A percentile compares a stretch with the other conserved stretches of the same genome.
phyloP scores from a whole-genome alignment of 345 rosid species.

The Eutrema yunnanense region DNA sequence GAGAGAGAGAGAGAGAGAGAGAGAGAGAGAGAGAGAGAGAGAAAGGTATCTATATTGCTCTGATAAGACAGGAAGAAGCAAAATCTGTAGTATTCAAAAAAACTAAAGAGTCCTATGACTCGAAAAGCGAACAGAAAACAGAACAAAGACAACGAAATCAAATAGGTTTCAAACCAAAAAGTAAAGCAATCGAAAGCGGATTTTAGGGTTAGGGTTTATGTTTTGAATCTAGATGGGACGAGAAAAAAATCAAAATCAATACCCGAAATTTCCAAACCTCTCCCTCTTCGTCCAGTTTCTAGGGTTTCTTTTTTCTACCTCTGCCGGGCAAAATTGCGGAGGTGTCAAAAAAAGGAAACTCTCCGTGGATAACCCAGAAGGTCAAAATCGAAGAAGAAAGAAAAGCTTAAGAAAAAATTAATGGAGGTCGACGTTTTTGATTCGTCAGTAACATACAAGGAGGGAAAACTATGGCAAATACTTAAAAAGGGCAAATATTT shows the following conservation, averaged over 20 bases:
- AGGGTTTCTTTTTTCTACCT: background rate
- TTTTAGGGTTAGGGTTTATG: conserved; percentile 25
- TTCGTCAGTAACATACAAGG: conserved; percentile 17
- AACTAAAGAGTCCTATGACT: background rate
- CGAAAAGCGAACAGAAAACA: background rate
- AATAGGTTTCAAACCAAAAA: background rate
- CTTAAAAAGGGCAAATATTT: background rate
- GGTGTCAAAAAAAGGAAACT: conserved; percentile 4
- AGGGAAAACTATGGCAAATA: conserved; percentile 20
- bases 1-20: background rate
- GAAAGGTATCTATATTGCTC: background rate
- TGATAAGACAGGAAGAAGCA: background rate
- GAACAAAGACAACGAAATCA: background rate
- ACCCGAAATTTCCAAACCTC: background rate
- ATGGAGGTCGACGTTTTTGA: conserved; percentile 18
- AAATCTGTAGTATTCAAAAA: background rate
- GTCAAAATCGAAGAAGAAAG: conserved; percentile 21
- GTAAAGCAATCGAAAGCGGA: background rate
- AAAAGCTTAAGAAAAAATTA: background rate
- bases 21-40: background rate
- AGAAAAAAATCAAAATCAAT: background rate
- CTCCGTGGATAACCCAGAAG: conserved; percentile 1
- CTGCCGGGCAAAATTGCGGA: background rate
- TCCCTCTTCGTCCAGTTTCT: conserved; percentile 10
- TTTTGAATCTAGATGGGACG: background rate